Percentiles rank a stretch among this genome's conserved stretches.
These are phyloP conservation scores for Graphilbum ipis-grandicollis DNA, from an alignment of 2,329 filamentous ascomycete genomes.

Conservation along the genomic window DNA sequence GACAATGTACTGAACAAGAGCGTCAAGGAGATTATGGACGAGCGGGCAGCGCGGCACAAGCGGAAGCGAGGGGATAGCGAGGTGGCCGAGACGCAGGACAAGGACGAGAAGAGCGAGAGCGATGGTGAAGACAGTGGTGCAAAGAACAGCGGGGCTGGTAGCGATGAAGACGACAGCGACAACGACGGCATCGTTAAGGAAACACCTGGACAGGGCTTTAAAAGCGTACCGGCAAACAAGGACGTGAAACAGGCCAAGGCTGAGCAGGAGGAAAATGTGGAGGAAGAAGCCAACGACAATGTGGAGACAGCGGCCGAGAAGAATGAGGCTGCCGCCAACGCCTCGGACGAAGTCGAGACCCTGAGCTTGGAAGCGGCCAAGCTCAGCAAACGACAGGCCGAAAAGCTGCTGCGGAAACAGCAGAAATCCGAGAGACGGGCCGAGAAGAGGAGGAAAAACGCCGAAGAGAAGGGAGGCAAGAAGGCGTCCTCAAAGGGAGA, in stretches of 20 bases:
- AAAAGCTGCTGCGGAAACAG: constrained; percentile 29
- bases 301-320: too few species aligned
- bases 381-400: constrained; percentile 29
- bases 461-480: constrained; percentile 9
- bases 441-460: constrained; percentile 23
- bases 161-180: too few species aligned
- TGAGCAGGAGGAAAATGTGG: too few species aligned
- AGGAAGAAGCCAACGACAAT: constrained; percentile 36
- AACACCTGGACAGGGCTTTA: constrained; percentile 47
- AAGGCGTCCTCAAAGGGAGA: neutral
- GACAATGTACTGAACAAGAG: constrained; percentile 64
- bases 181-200: constrained; percentile 41
- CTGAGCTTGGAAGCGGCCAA: constrained; percentile 8
- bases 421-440: constrained; percentile 30
- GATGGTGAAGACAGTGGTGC: constrained; percentile 12
- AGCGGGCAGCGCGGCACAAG: constrained; percentile 52
- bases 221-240: constrained; percentile 21
- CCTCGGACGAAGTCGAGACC: constrained; percentile 9
- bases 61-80: constrained; percentile 47
- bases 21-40: constrained; percentile 85
- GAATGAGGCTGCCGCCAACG: too few species aligned
- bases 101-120: neutral
- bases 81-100: constrained; percentile 15
- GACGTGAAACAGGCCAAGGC: too few species aligned
- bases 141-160: constrained; percentile 12